Percentiles rank a stretch among this genome's conserved stretches.
Conservation (phyloP, 257 asterid species). For the Fraxinus cuspidata region DNA sequence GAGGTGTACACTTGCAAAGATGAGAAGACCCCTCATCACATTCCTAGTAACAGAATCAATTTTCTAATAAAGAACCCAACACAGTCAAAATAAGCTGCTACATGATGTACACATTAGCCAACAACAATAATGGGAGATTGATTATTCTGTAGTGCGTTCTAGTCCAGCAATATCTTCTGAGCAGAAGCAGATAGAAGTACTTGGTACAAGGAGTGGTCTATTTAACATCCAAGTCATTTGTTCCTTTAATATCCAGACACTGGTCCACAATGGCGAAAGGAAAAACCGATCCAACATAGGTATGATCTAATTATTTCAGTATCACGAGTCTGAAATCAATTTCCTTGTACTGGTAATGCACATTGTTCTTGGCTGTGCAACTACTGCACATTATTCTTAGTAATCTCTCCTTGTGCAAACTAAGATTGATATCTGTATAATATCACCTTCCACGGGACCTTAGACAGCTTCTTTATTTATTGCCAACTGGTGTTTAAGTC, state of each 20-base stretch:
- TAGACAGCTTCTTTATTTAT: neutral
- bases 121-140: neutral
- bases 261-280: neutral
- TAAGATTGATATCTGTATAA: no score
- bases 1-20: neutral
- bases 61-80: neutral
- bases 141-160: neutral
- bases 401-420: no score
- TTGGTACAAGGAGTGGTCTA: neutral
- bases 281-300: neutral
- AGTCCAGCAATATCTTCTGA: neutral
- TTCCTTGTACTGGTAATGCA: neutral
- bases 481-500: neutral
- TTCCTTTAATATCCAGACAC: neutral
- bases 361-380: neutral
- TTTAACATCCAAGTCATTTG: neutral
- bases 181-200: neutral
- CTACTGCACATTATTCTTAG: neutral
- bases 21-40: neutral
- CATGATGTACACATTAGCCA: neutral
- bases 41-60: neutral
- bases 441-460: no score
- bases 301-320: neutral
- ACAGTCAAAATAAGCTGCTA: neutral
- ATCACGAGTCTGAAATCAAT: neutral